Evolutionary conservation across 495 filamentous ascomycete genomes (phyloP), one percentile per base, ranked within the genome.

Genomic region (Aspergillus hancockii): DNA sequence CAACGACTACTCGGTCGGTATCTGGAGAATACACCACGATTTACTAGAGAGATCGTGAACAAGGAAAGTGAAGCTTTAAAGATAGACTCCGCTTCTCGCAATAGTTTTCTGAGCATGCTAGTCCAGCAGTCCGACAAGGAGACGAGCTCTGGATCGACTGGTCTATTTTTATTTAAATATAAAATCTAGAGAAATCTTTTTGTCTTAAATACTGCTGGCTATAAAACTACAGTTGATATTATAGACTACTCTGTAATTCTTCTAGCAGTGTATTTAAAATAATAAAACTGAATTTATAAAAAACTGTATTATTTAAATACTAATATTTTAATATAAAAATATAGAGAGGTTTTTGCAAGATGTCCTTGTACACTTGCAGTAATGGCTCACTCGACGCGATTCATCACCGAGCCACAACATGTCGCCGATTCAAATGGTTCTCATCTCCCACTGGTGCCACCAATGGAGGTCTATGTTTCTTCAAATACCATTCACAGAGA

Each of bases 161-260:
- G 25, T 28, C 25, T 28, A 7, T 28, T 7, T 28, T 7, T 28
- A 28, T 28, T 7, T 7, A 7, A 28, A 7, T 7, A 28, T 0
- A 81, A 81, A 55, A 67, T 68, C 34, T 62, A 56, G 34, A 63
- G 66, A 3, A 68, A 62, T 34, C 75, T 85, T 21, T 86, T 83
- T 52, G 68, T 79, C 4, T 81, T 84, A 59, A 83, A 71, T 30
- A 72, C 78, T 28, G 83, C 83, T 3, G 83, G 83, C 0, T 80
- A 81, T 58, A 82, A 86, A 54, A 83, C 82, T 0, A 83, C 81
- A 0, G 77, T 82, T 0, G 81, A 79, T 45, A 81, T 74, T 1
- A 67, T 85, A 30, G 74, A 77, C 0, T 82, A 78, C 60, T 74
- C 81, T 2, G 52, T 84, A 1, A 68, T 72, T 21, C 69, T 84